Conservation (phyloP, 441 rosid species). For the Capsella rubella region DNA sequence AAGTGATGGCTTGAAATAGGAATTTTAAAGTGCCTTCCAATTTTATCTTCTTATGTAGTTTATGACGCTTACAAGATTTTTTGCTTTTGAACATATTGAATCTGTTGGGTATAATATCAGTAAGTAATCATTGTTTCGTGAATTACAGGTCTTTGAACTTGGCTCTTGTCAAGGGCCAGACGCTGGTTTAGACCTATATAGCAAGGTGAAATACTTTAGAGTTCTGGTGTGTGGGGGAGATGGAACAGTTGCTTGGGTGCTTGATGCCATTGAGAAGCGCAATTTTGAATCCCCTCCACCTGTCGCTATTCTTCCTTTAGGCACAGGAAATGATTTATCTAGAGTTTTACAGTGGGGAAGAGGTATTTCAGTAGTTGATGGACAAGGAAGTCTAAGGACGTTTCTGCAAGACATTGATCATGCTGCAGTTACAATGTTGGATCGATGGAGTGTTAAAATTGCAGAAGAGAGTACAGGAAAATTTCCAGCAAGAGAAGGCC, state of each 20-base stretch:
- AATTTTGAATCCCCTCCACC: slow-evolving; percentile 78
- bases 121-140: slow-evolving; percentile 17
- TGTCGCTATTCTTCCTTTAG: slow-evolving; percentile 72
- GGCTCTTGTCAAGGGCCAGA: slow-evolving; percentile 71
- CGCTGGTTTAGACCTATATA: slow-evolving; percentile 64
- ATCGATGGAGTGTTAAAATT: slow-evolving; percentile 70
- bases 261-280: slow-evolving; percentile 67
- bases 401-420: slow-evolving; percentile 65
- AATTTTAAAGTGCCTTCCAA: background rate
- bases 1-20: slow-evolving; percentile 20
- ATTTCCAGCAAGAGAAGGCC: slow-evolving; percentile 46
- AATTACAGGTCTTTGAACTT: slow-evolving; percentile 65
- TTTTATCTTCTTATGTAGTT: background rate
- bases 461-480: slow-evolving; percentile 52
- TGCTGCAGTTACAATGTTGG: slow-evolving; percentile 77
- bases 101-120: background rate
- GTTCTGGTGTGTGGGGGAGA: slow-evolving; percentile 84
- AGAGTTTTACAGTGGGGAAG: slow-evolving; percentile 77
- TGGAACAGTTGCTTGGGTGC: slow-evolving; percentile 82
- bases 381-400: slow-evolving; percentile 62
- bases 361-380: slow-evolving; percentile 62
- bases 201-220: slow-evolving; percentile 60
- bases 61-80: background rate
- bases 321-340: slow-evolving; percentile 81
- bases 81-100: background rate